Percentiles rank a stretch among this genome's conserved stretches.
Evolutionary conservation across 75 land plant species (phyloP).

Genomic region (Pinus taeda): DNA sequence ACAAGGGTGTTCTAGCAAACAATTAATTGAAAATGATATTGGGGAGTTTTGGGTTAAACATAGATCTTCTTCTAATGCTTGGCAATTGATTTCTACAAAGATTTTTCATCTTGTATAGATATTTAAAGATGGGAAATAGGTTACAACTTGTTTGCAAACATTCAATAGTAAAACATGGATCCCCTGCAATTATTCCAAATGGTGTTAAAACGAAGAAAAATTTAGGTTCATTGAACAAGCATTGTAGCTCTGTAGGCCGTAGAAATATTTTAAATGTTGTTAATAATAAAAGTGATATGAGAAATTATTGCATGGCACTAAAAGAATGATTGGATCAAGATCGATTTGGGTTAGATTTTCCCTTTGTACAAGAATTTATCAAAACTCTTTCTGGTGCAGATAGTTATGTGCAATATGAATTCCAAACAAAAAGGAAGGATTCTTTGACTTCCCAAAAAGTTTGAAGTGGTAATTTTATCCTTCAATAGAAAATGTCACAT

Average conservation of each 20-base stretch:
- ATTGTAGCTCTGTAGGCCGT: slow-evolving; percentile 28
- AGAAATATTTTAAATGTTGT: slow-evolving; percentile 16
- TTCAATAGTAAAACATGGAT: background rate
- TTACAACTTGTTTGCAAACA: slow-evolving; percentile 50
- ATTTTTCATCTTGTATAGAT: slow-evolving; percentile 34
- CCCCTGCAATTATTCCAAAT: background rate
- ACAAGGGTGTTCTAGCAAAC: too few relatives aligned
- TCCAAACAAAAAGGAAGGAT: slow-evolving; percentile 17
- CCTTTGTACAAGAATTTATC: slow-evolving; percentile 73
- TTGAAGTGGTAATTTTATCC: slow-evolving; percentile 33
- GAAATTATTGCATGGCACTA: slow-evolving; percentile 16
- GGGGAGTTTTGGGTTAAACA: slow-evolving; percentile 70
- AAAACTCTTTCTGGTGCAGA: slow-evolving; percentile 50
- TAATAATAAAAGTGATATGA: slow-evolving; percentile 17
- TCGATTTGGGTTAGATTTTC: slow-evolving; percentile 83
- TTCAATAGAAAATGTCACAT: slow-evolving; percentile 19
- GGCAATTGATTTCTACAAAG: slow-evolving; percentile 49
- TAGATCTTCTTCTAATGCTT: slow-evolving; percentile 51
- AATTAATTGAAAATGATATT: slow-evolving; percentile 32
- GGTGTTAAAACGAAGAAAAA: background rate
- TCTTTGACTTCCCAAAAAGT: slow-evolving; percentile 23
- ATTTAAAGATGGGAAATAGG: slow-evolving; percentile 22
- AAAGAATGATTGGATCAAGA: slow-evolving; percentile 67
- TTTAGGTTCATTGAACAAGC: slow-evolving; percentile 21
- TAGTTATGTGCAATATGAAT: slow-evolving; percentile 34